Evolutionary conservation across 2,329 filamentous ascomycete species (phyloP), one percentile per base, ranked within the genome.

Genomic region (Aspergillus glaucus): DNA sequence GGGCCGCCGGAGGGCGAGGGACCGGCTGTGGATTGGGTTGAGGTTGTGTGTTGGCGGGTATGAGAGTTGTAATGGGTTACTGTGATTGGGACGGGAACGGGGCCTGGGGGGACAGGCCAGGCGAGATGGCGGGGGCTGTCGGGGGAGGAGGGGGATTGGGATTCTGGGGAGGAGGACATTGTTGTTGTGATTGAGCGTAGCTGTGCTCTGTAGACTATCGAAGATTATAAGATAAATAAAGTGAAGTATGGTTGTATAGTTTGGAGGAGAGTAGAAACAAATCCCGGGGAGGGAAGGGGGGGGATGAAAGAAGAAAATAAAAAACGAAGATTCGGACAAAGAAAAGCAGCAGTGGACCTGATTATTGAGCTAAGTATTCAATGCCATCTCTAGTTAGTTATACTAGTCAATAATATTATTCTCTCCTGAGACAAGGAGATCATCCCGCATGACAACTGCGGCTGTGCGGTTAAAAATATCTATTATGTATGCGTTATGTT

Each of bases 121-220:
- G 55, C 26, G 60, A 64, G 45, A 54, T 50, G 7, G 57, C 39
- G 62, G 55, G 6, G 59, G 57, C 36, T 62, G 56, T 45, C 49
- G 52, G 40, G 56, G 56, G 34, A 59, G 57, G 40, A 60, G 62
- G n/a, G 58, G 48, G 58, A 60, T 43, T 36, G 54, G 50, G 51
- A 57, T 60, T 43, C 59, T 58, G 47, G 55, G 49, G 45, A 49
- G 57, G 61, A 62, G 34, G 61, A 61, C 47, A 62, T 59, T 26
- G 59, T 59, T 14, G 50, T 54, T 44, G 61, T 59, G 24, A 15
- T 15, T 60, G 58, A 40, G 50, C 55, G 46, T 61, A 57, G 34
- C 26, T 30, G 26, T 12, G 10, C 26, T 30, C 10, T 30, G 26
- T 12, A 30, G 10, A 30, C 2, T 30, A 39, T 6, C 9, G 26